A percentile compares a stretch with the other conserved stretches of the same genome.
These are phyloP conservation scores for Epichloe scottii DNA, from an alignment of 2,329 filamentous ascomycete species.

Conservation along the genomic window DNA sequence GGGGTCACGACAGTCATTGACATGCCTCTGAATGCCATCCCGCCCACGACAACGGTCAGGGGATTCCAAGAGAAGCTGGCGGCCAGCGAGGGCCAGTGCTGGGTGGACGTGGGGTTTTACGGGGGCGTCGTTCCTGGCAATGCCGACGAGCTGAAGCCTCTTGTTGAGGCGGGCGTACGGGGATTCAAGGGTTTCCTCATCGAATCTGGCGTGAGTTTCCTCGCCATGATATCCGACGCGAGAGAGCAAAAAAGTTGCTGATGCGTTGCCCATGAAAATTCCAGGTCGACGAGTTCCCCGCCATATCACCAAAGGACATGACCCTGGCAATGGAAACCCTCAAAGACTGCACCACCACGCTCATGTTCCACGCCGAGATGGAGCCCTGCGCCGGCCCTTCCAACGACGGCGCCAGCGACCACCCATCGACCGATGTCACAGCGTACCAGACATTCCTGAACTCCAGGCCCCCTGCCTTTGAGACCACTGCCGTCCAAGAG, in stretches of 20 bases:
- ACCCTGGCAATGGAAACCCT: constrained; percentile 68
- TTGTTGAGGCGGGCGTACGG: constrained; percentile 76
- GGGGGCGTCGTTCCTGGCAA: constrained; percentile 92
- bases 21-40: constrained; percentile 96
- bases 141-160: constrained; percentile 58
- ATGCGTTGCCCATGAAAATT: background rate
- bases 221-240: background rate
- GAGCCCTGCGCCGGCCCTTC: constrained; percentile 61
- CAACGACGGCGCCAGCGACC: background rate
- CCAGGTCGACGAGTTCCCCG: constrained; percentile 92
- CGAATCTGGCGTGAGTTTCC: constrained; percentile 68
- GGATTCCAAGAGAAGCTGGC: constrained; percentile 75
- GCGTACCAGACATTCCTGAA: constrained; percentile 84
- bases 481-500: constrained; percentile 80
- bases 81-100: constrained; percentile 78
- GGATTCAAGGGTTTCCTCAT: constrained; percentile 98
- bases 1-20: constrained; percentile 95
- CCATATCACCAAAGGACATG: constrained; percentile 71
- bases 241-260: background rate
- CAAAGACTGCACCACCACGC: constrained; percentile 68
- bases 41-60: constrained; percentile 79
- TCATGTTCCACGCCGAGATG: constrained; percentile 99
- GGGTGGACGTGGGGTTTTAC: constrained; percentile 98
- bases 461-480: constrained; percentile 78
- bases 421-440: constrained; percentile 38